Conservation (phyloP, 2,329 filamentous ascomycete genomes). For the Triangularia setosa region DNA sequence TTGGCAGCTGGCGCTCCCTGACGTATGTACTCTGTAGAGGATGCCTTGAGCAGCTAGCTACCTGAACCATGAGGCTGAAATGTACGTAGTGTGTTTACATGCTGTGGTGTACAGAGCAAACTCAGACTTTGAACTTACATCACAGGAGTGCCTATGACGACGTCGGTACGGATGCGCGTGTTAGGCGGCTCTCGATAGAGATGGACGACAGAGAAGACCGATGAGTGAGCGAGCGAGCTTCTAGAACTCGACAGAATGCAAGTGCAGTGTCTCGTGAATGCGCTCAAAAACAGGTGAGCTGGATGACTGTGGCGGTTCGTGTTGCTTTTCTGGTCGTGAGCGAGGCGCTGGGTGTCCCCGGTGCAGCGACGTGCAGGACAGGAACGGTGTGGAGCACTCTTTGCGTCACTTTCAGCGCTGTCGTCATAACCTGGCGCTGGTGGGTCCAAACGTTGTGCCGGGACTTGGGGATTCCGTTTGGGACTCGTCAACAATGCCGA, state of each 20-base stretch:
- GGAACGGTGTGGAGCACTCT: slow-evolving; percentile 3
- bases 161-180: too few relatives aligned
- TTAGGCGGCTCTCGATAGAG: not conserved
- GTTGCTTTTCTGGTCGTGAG: not conserved
- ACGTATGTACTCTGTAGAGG: slow-evolving; percentile 7
- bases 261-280: not conserved
- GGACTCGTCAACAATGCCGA: not conserved
- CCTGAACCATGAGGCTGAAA: not conserved
- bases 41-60: not conserved
- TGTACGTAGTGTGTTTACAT: not conserved
- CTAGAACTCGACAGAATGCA: not conserved
- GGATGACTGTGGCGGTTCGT: slow-evolving; percentile 2
- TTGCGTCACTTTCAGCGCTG: slow-evolving; percentile 15
- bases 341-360: not conserved
- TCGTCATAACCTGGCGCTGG: slow-evolving; percentile 18
- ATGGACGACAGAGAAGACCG: not conserved
- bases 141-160: too few relatives aligned
- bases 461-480: not conserved
- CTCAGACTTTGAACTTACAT: not conserved
- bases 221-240: not conserved
- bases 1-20: slow-evolving; percentile 13
- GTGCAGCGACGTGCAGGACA: not conserved
- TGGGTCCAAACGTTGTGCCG: slow-evolving; percentile 1
- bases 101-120: not conserved
- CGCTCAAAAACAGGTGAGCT: not conserved